These are phyloP conservation scores for Hyphodiscus sp. DNA, from an alignment of 2,329 filamentous ascomycete species.

Conservation along the genomic window DNA sequence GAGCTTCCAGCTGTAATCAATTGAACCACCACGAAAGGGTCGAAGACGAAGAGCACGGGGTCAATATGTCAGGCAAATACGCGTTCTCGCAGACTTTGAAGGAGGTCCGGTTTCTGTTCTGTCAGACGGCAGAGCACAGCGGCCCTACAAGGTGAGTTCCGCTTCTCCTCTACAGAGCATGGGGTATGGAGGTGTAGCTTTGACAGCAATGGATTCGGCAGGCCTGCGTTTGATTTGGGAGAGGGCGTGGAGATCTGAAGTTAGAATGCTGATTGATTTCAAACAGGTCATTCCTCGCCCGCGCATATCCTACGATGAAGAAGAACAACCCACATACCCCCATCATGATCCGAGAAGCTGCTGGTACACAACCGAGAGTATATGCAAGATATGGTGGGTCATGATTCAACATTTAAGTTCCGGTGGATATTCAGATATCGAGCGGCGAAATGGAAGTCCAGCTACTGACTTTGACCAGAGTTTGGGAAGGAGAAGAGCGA, in stretches of 20 bases:
- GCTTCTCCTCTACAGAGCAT: neutral
- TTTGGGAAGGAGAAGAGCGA: slow-evolving; percentile 63
- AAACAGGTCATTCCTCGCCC: slow-evolving; percentile 75
- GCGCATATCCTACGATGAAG: slow-evolving; percentile 97
- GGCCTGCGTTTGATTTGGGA: too few species aligned
- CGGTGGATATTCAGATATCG: neutral
- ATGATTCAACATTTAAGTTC: neutral
- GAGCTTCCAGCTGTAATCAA: neutral
- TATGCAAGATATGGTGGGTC: slow-evolving; percentile 85
- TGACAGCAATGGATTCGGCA: neutral
- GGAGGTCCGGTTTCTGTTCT: slow-evolving; percentile 96
- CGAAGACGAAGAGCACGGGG: slow-evolving; percentile 17
- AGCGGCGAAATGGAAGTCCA: neutral
- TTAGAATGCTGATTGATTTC: neutral
- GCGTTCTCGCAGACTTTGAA: slow-evolving; percentile 82
- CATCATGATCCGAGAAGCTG: slow-evolving; percentile 90
- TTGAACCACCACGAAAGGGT: slow-evolving; percentile 9
- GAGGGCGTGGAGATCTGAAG: neutral
- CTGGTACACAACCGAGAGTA: slow-evolving; percentile 75
- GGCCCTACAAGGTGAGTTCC: slow-evolving; percentile 70
- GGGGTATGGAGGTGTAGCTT: neutral
- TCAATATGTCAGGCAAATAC: slow-evolving; percentile 83
- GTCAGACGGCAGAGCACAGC: slow-evolving; percentile 88
- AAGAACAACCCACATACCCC: slow-evolving; percentile 93
- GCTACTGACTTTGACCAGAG: slow-evolving; percentile 36